A percentile compares a stretch with the other conserved stretches of the same genome.
Conservation (phyloP, 1,284 basidiomycete species). For the Pterulicium gracile region DNA sequence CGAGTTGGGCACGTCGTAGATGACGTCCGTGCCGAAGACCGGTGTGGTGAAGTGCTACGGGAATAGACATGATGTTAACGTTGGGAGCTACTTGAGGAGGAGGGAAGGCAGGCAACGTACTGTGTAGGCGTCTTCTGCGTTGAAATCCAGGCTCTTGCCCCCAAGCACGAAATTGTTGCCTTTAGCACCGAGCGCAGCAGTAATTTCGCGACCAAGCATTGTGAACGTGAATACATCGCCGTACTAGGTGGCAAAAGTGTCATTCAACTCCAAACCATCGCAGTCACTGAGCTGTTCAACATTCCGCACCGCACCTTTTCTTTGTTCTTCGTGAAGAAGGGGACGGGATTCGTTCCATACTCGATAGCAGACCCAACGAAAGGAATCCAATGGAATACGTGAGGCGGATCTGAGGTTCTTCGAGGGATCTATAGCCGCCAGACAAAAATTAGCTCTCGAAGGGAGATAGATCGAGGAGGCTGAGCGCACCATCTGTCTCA, state of each 20-base stretch:
- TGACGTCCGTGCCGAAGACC: slow-evolving; percentile 94
- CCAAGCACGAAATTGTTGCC: slow-evolving; percentile 95
- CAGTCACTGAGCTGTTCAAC: too few relatives aligned
- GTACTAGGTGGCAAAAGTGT: slow-evolving; percentile 33
- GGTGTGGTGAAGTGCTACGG: slow-evolving; percentile 79
- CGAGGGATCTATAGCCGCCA: slow-evolving; percentile 33
- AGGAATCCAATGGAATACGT: slow-evolving; percentile 79
- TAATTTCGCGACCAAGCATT: slow-evolving; percentile 82
- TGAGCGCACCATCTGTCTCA: slow-evolving; percentile 30
- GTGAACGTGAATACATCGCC: slow-evolving; percentile 90
- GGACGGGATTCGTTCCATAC: slow-evolving; percentile 79
- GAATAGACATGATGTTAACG: too few relatives aligned
- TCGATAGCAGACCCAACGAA: slow-evolving; percentile 66
- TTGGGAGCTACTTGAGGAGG: too few relatives aligned
- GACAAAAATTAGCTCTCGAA: too few relatives aligned
- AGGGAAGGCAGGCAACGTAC: slow-evolving; percentile 32
- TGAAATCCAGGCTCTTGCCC: slow-evolving; percentile 86
- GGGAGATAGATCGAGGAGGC: too few relatives aligned
- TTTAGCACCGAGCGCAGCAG: slow-evolving; percentile 85
- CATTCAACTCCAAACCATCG: too few relatives aligned
- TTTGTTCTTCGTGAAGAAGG: slow-evolving; percentile 67
- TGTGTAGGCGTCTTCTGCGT: slow-evolving; percentile 95
- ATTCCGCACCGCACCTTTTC: slow-evolving; percentile 85
- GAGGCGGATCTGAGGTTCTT: slow-evolving; percentile 54
- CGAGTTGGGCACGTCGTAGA: slow-evolving; percentile 96